Percentiles rank a stretch among this genome's conserved stretches.
Conservation (phyloP, 2,329 filamentous ascomycete species). For the Zymoseptoria pseudotritici region DNA sequence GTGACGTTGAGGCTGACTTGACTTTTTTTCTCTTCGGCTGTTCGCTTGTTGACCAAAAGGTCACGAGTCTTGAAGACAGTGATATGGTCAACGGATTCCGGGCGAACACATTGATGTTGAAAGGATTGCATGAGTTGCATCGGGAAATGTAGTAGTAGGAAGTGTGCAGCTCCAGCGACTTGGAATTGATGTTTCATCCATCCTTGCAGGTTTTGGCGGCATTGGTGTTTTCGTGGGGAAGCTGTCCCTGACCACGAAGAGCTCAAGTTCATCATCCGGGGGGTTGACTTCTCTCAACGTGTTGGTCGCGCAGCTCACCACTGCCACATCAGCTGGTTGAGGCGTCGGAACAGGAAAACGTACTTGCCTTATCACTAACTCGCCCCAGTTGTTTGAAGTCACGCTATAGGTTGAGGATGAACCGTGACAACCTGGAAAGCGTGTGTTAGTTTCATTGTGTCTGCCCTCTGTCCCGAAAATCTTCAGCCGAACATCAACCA, state of each 20-base stretch:
- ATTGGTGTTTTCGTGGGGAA: neutral
- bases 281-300: neutral
- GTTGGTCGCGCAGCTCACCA: conserved; percentile 6
- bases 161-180: neutral
- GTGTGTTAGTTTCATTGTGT: neutral
- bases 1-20: neutral
- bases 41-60: neutral
- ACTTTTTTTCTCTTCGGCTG: neutral
- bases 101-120: neutral
- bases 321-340: conserved; percentile 1
- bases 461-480: conserved; percentile 6
- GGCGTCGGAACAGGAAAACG: conserved; percentile 3
- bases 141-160: neutral
- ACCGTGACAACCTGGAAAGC: neutral
- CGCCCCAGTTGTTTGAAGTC: neutral
- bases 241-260: neutral
- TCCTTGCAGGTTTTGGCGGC: neutral
- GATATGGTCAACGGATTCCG: neutral
- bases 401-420: neutral
- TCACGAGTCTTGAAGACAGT: neutral
- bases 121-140: neutral
- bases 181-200: neutral
- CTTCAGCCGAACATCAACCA: conserved; percentile 2
- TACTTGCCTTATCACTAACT: neutral
- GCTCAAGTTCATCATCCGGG: neutral